phyloP scores from a whole-genome alignment of 2,329 filamentous ascomycete species.

The Neurospora sp. region DNA sequence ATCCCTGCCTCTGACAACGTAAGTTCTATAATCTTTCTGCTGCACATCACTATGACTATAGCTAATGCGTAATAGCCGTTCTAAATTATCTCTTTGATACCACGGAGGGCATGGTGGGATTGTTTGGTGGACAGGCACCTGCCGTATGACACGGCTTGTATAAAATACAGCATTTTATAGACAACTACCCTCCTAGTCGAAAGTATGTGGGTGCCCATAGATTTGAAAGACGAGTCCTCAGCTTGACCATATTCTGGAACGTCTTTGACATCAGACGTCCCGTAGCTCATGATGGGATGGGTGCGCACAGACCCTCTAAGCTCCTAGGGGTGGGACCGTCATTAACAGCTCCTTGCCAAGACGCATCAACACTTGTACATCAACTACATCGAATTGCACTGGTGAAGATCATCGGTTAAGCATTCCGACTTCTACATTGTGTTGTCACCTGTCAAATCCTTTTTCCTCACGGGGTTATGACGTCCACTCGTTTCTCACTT shows the following conservation, averaged over 20 bases:
- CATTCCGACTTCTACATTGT: background rate
- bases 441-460: background rate
- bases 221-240: background rate
- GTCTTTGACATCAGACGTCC: background rate
- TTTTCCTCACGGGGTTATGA: background rate
- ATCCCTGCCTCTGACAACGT: slow-evolving; percentile 53
- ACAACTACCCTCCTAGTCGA: slow-evolving; percentile 1
- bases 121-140: background rate
- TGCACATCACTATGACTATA: background rate
- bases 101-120: background rate
- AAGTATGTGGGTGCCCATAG: background rate
- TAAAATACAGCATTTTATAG: slow-evolving; percentile 11
- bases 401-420: background rate
- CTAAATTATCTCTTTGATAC: slow-evolving; percentile 9
- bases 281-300: background rate
- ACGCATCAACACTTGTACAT: background rate
- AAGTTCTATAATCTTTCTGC: slow-evolving; percentile 22
- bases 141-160: slow-evolving; percentile 10
- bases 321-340: background rate
- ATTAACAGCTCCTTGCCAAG: background rate
- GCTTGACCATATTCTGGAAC: background rate
- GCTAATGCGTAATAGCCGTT: slow-evolving; percentile 14
- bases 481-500: slow-evolving; percentile 1
- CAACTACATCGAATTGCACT: background rate
- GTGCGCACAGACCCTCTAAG: background rate